Percentiles rank a stretch among this genome's conserved stretches.
Conservation (phyloP, 108 stramenopile species). For the Discostella pseudostelligera region DNA sequence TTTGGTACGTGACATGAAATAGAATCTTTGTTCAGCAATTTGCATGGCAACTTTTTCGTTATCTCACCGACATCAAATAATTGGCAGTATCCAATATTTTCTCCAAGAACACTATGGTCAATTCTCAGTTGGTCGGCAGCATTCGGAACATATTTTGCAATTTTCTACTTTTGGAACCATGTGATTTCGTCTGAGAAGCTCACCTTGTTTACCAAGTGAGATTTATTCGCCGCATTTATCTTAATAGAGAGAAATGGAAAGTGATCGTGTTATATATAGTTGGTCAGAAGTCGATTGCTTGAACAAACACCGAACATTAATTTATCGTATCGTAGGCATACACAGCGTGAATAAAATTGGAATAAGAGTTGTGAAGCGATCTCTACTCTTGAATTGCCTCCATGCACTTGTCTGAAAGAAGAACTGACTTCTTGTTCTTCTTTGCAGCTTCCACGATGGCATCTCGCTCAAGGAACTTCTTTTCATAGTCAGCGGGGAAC, state of each 20-base stretch:
- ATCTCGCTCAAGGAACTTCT: slow-evolving; percentile 53
- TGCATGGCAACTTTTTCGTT: background rate
- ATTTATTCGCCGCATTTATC: no score
- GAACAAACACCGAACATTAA: background rate
- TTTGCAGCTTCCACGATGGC: slow-evolving; percentile 46
- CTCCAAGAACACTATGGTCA: slow-evolving; percentile 52
- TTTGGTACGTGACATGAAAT: slow-evolving; percentile 4
- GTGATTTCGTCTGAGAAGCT: background rate
- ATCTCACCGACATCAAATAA: background rate
- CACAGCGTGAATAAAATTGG: no score
- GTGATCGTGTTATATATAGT: no score
- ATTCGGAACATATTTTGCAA: slow-evolving; percentile 21
- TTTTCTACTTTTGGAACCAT: slow-evolving; percentile 15
- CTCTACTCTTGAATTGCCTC: slow-evolving; percentile 33
- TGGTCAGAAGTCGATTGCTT: no score
- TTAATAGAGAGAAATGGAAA: no score
- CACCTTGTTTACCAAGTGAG: no score
- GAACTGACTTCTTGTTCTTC: slow-evolving; percentile 35
- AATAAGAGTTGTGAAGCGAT: background rate
- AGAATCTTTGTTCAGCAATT: background rate
- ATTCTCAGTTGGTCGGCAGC: slow-evolving; percentile 39
- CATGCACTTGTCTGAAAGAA: slow-evolving; percentile 47
- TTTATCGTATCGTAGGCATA: no score
- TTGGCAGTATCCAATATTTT: slow-evolving; percentile 63
- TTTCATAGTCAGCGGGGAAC: slow-evolving; percentile 80